Evolutionary conservation across 1,139 yeast species (phyloP).

Genomic region (Meyerozyma smithsonii): DNA sequence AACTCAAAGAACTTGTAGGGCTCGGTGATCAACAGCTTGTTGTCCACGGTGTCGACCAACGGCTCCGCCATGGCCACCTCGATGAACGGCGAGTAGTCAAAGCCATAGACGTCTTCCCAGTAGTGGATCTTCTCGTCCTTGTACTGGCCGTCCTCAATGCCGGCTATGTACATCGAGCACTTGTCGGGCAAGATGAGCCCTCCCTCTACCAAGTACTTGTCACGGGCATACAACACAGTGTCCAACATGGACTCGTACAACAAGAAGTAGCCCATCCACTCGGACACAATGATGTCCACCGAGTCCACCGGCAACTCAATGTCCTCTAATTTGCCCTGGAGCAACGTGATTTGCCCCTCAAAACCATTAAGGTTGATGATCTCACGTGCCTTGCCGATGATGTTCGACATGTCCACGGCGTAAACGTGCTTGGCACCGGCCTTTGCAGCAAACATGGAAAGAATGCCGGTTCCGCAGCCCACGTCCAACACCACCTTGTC

Average conservation of each 20-base stretch:
- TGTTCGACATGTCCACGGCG: slow-evolving; percentile 96
- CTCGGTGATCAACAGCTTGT: slow-evolving; percentile 69
- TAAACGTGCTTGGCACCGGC: slow-evolving; percentile 97
- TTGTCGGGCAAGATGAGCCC: slow-evolving; percentile 96
- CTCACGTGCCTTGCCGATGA: slow-evolving; percentile 89
- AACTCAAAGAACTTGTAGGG: slow-evolving; percentile 70
- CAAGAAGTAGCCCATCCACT: slow-evolving; percentile 99
- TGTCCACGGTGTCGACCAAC: slow-evolving; percentile 87
- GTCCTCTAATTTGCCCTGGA: slow-evolving; percentile 95
- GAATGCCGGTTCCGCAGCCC: slow-evolving; percentile 97
- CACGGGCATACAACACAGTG: slow-evolving; percentile 92
- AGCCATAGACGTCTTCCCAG: slow-evolving; percentile 98
- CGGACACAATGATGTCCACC: slow-evolving; percentile 94
- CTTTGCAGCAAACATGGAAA: slow-evolving; percentile 97
- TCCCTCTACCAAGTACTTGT: slow-evolving; percentile 76
- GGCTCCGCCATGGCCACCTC: slow-evolving; percentile 89
- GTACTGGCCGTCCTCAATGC: slow-evolving; percentile 92
- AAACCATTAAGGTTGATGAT: slow-evolving; percentile 83
- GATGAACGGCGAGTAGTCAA: slow-evolving; percentile 75
- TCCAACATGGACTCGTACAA: slow-evolving; percentile 97
- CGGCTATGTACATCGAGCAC: slow-evolving; percentile 86
- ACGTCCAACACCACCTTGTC: slow-evolving; percentile 96
- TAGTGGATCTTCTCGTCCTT: slow-evolving; percentile 88
- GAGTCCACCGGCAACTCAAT: slow-evolving; percentile 69
- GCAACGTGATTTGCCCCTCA: slow-evolving; percentile 77